Evolutionary conservation across 179 eudicot species (phyloP), one percentile per base, ranked within the genome.

Genomic region (Gypsophila paniculata): DNA sequence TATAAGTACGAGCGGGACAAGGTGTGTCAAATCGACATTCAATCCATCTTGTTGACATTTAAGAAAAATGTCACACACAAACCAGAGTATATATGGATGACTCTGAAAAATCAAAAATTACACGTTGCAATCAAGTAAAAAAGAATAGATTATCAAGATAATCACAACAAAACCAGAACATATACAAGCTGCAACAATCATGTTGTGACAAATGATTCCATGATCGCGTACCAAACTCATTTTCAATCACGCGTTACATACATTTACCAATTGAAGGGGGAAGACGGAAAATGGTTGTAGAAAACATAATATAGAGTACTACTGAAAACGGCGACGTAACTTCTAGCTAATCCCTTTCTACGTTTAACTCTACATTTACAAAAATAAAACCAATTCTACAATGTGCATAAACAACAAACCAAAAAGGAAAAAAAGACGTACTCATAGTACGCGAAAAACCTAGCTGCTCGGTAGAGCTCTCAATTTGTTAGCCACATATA

Each of bases 401-500:
- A 68, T 70, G 59, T 69, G 79, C 76, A 66, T 19, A 60, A 58
- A 59, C 69, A 46, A 76, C 66, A 42, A 63, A 36, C 39, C 46
- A 10, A 58, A 58, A 23, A 23, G 0, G 53, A 14, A 62, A n/a
- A 36, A 76, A 14, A 46, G 67, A 62, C 72, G 25, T 72, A 29
- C 21, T 19, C 36, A 25, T 12, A 29, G 48, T 64, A 54, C 72
- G 63, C 34, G 8, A 25, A 77, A 54, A 65, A 70, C 65, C 80
- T 80, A 80, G 51, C 74, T 67, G 65, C 79, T 61, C 8, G 86
- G 82, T 57, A 69, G 82, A 65, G 71, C 81, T 68, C 96, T 86
- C 70, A 94, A 68, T 83, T 94, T 91, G 83, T 85, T 86, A 44
- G 95, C 96, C 60, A 94, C 99, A 72, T 94, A 94, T 70, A 94